phyloP scores from a whole-genome alignment of 305 asterid species.

The Withania somnifera region DNA sequence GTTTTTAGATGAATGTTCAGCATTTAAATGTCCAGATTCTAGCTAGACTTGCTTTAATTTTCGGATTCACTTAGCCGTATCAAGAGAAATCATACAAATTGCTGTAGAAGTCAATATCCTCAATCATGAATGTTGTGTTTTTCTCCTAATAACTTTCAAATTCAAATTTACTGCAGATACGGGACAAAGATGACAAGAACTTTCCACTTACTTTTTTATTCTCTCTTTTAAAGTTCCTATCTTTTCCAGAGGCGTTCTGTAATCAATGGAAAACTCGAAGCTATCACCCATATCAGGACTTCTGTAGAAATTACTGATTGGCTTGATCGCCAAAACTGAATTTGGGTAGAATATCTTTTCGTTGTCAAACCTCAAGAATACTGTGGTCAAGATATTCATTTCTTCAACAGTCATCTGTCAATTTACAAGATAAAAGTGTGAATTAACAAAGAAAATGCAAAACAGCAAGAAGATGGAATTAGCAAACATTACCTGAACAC shows the following conservation, averaged over 20 bases:
- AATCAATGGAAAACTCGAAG: conserved; percentile 62
- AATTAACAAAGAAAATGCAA: not conserved
- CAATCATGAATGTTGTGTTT: too few species aligned
- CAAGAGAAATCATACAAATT: too few species aligned
- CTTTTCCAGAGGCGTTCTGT: conserved; percentile 65
- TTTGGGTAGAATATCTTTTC: conserved; percentile 65
- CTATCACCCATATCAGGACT: conserved; percentile 86
- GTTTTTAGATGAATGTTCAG: not conserved
- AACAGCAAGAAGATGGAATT: not conserved
- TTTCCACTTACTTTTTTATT: conserved; percentile 46
- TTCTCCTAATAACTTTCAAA: too few species aligned
- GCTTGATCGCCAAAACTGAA: conserved; percentile 64
- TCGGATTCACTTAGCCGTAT: too few species aligned
- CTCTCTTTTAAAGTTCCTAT: conserved; percentile 59
- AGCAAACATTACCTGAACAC: conserved; percentile 50
- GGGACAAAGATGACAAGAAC: not conserved
- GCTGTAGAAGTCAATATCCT: too few species aligned
- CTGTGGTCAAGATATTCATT: conserved; percentile 77
- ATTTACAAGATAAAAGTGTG: not conserved
- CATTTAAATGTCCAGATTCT: not conserved
- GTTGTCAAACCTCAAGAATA: conserved; percentile 56
- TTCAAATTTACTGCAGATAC: not conserved
- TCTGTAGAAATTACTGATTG: conserved; percentile 73
- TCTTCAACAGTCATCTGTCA: conserved; percentile 72
- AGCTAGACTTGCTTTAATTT: too few species aligned